Evolutionary conservation across 148 eudicot species (phyloP), one percentile per base, ranked within the genome.

Genomic region (Amaranthus hypochondriacus): DNA sequence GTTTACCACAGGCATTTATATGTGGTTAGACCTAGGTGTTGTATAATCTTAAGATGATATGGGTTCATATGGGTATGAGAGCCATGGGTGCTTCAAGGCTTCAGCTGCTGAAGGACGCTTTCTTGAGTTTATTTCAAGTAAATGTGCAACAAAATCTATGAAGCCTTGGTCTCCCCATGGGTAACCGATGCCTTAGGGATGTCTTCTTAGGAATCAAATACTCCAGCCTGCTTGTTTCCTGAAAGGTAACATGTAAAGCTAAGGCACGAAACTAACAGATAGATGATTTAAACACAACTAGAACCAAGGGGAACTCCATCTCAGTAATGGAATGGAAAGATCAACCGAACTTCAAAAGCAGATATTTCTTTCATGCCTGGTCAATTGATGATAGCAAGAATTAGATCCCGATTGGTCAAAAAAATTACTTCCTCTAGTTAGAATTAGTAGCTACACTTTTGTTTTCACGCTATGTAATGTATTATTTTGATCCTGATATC

Each of bases 81-180:
- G 81, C 99, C 99, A 96, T 47, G 99, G 97, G 71, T 96, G 99
- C 84, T 89, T 92, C 70, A 96, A 77, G 71, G 99, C 99, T 76
- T 96, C 99, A n/a, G 88, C 66, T 62, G 99, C 99, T 65, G 96
- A 89, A 65, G 99, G 97, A 54, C 99, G 92, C 83, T 82, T 96
- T 77, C 85, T 89, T 1, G 99, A 97, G 84, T 96, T 90, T 66
- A 87, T 66, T 84, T 96, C 96, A 54, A 96, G 94, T 62, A 96
- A 81, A 83, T 92, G 88, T 68, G 81, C 89, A 66, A 90, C 94
- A 42, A 96, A 96, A 81, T 96, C 99, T n/a, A 96, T 89, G 83
- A 96, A 96, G 48, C 99, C 99, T 82, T 92, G 99, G 75, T 96
- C 99, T 76, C 97, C 97, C 99, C 99, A 96, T 90, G 0, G 99